These are phyloP conservation scores for Aspergillus hiratsukae DNA, from an alignment of 2,329 filamentous ascomycete species.

Conservation along the genomic window DNA sequence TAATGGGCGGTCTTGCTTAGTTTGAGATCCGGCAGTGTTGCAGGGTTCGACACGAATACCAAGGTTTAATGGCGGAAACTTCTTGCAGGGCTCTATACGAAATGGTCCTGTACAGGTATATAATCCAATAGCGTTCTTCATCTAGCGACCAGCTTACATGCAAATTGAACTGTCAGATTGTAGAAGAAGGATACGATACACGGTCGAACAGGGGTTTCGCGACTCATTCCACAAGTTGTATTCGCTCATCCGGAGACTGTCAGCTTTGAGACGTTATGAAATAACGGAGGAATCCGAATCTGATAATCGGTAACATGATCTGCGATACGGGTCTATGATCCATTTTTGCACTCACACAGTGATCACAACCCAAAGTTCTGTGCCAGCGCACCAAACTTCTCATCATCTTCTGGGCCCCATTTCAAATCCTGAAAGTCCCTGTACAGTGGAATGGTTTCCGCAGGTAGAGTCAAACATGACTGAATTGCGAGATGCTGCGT, in stretches of 20 bases:
- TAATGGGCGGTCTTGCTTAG: background rate
- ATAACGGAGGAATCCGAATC: background rate
- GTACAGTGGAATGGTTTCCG: slow-evolving; percentile 12
- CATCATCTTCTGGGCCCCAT: slow-evolving; percentile 13
- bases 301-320: background rate
- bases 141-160: no score
- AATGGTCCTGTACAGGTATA: no score
- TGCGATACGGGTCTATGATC: background rate
- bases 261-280: no score
- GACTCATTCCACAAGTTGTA: no score
- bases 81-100: background rate
- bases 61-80: background rate
- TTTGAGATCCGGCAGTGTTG: background rate
- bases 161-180: no score
- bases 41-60: background rate
- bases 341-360: background rate
- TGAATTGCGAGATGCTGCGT: slow-evolving; percentile 17
- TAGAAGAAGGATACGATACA: no score
- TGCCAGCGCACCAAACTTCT: slow-evolving; percentile 17
- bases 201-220: no score
- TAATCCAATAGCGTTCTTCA: no score
- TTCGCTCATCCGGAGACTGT: background rate
- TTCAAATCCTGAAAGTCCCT: slow-evolving; percentile 13
- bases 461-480: slow-evolving; percentile 10
- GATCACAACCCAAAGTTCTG: slow-evolving; percentile 9